Conservation (phyloP, 495 filamentous ascomycete species). For the Parathielavia hyrcaniae region DNA sequence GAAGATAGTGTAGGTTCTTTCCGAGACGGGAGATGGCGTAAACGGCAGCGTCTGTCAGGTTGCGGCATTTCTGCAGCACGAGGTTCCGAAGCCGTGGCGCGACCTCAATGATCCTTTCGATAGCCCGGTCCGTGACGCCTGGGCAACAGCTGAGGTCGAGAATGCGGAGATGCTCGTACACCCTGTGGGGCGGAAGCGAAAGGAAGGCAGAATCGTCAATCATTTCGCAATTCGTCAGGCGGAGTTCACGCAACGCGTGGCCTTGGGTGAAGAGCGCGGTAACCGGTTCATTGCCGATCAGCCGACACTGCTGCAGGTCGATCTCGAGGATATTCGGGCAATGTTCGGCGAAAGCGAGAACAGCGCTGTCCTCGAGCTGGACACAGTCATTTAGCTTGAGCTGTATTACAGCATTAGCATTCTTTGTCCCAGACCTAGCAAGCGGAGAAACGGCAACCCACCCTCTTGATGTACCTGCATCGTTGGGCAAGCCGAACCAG, state of each 20-base stretch:
- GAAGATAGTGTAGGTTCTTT: constrained; percentile 94
- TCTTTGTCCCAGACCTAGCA: neutral
- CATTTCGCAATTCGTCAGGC: constrained; percentile 73
- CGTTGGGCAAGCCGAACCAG: constrained; percentile 73
- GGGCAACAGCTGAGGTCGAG: constrained; percentile 87
- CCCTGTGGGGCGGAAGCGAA: constrained; percentile 59
- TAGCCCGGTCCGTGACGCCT: constrained; percentile 73
- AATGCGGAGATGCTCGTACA: constrained; percentile 82
- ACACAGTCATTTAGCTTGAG: constrained; percentile 89
- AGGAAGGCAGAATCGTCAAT: constrained; percentile 84
- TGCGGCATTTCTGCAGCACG: constrained; percentile 86
- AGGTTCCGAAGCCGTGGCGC: constrained; percentile 88
- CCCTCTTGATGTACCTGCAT: constrained; percentile 82
- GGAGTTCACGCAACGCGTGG: constrained; percentile 77
- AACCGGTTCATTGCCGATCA: constrained; percentile 72
- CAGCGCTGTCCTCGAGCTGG: constrained; percentile 69
- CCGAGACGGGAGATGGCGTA: constrained; percentile 78
- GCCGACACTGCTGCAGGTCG: constrained; percentile 80
- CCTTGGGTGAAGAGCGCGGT: constrained; percentile 69
- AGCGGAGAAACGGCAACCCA: constrained; percentile 38
- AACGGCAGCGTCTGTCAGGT: constrained; percentile 88
- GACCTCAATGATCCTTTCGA: constrained; percentile 76
- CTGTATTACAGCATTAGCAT: constrained; percentile 44
- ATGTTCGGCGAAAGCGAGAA: constrained; percentile 77
- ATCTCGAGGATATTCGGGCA: constrained; percentile 94